Evolutionary conservation across 768 basidiomycete species (phyloP).

Genomic region (Leccinum variicolor): DNA sequence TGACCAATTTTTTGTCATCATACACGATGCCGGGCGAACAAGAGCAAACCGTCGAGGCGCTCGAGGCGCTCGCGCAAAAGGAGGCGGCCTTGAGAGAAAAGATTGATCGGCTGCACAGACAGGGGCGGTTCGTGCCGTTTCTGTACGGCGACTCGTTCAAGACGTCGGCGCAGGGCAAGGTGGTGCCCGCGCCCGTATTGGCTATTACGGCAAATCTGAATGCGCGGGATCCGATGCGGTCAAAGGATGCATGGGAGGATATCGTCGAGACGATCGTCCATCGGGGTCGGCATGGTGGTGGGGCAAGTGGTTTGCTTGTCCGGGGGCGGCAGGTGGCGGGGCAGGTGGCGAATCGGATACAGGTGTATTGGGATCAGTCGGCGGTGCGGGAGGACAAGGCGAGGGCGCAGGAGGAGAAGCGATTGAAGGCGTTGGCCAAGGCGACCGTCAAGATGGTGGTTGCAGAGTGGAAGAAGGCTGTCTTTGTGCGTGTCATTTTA

Average conservation of each 20-base stretch:
- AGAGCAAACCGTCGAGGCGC: slow-evolving; percentile 39
- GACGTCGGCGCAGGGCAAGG: slow-evolving; percentile 2
- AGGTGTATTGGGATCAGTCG: slow-evolving; percentile 71
- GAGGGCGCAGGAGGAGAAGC: slow-evolving; percentile 59
- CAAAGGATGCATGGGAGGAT: slow-evolving; percentile 55
- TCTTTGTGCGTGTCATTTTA: slow-evolving; percentile 54
- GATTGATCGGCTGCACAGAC: slow-evolving; percentile 40
- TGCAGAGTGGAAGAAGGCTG: slow-evolving; percentile 85
- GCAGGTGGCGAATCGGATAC: slow-evolving; percentile 61
- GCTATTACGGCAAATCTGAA: slow-evolving; percentile 15
- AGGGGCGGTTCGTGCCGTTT: slow-evolving; percentile 46
- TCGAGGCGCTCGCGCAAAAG: slow-evolving; percentile 37
- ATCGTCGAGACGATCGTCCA: slow-evolving; percentile 47
- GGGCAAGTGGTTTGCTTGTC: slow-evolving; percentile 4
- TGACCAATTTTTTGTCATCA: slow-evolving; percentile 57
- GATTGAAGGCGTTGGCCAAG: slow-evolving; percentile 64
- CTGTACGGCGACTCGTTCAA: slow-evolving; percentile 29
- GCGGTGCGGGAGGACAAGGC: slow-evolving; percentile 60
- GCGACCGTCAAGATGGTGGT: slow-evolving; percentile 66
- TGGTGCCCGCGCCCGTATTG: not conserved
- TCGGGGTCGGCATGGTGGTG: slow-evolving; percentile 18
- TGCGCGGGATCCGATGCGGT: slow-evolving; percentile 23
- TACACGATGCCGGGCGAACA: slow-evolving; percentile 54
- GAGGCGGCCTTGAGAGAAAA: slow-evolving; percentile 45
- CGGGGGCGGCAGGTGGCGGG: slow-evolving; percentile 44